Evolutionary conservation across 2,329 filamentous ascomycete species (phyloP), one percentile per base, ranked within the genome.

Genomic region (Aspergillus sp.): DNA sequence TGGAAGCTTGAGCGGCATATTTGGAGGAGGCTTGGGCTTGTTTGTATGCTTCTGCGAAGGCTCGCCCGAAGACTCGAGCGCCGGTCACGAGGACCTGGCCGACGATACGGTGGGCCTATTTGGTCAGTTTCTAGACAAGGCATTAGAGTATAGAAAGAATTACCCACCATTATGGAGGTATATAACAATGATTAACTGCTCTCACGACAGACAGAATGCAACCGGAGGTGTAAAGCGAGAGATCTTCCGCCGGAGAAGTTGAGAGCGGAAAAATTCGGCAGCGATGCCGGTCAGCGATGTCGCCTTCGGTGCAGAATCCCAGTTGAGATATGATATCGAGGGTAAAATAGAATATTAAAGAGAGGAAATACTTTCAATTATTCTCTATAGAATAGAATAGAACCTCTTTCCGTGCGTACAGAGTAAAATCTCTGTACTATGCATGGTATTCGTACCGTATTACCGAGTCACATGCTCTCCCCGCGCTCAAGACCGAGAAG

Each of bases 41-140:
- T 69, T 88, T 90, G 76, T 94, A 98, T 57, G 93, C 93, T 74
- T 96, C 93, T 62, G 84, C 77, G 67, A 97, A 93, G 61, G 93
- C 90, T 60, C 90, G 88, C 56, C 90, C 90, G 68, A 98, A 82
- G 60, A 97, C 93, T 61, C 93, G 88, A 53, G 84, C 81, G 75
- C 91, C 91, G 63, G 89, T 90, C 58, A 97, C 70, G 72, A 96
- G 83, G 73, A 95, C 90, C 74, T 94, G 88, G 53, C 88, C 88
- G 75, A 98, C 85, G 72, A 96, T 86, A 64, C 90, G 88, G 77
- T 97, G 89, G 68, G 91, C 91, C 91, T 95, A 60, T 32, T 49
- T 56, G 47, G 27, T 43, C 35, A 35, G 35, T 43, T 12, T 33
- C 20, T 44, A 12, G 10, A 4, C 7, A 30, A 30, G 4, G 4